Evolutionary conservation across 2,329 filamentous ascomycete genomes (phyloP).

Genomic region (Ascochyta koolunga): DNA sequence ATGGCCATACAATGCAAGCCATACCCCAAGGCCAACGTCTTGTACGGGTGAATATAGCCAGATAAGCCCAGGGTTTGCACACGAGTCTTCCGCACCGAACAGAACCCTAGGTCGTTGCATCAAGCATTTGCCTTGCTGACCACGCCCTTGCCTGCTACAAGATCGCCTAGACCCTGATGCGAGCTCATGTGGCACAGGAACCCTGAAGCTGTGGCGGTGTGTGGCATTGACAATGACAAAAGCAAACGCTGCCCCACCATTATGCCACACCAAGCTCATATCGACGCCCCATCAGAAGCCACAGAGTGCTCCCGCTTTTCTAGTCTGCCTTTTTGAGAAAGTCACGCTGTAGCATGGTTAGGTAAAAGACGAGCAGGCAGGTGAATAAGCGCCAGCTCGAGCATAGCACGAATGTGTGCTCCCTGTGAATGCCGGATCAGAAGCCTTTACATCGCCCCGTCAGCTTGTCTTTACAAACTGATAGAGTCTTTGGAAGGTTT

Average conservation of each 20-base stretch:
- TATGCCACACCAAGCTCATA: no score
- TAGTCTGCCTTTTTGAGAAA: no score
- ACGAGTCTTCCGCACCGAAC: neutral
- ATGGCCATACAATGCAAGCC: neutral
- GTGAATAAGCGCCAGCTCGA: no score
- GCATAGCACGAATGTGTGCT: no score
- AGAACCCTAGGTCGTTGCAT: neutral
- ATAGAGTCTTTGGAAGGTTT: no score
- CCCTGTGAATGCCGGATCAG: no score
- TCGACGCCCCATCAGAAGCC: no score
- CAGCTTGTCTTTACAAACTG: no score
- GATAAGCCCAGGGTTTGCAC: neutral
- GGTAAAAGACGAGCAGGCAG: no score
- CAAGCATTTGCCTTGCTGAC: neutral
- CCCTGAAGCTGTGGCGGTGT: conserved; percentile 1
- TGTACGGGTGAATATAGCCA: neutral
- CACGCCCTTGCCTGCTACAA: neutral
- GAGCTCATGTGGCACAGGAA: neutral
- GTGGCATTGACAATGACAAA: neutral
- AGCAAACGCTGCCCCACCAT: neutral
- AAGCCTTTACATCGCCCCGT: no score
- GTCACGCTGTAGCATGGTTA: no score
- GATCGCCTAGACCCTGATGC: neutral
- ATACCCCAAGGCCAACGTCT: neutral
- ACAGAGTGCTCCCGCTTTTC: no score